Percentiles rank a stretch among this genome's conserved stretches.
Evolutionary conservation across 2,329 filamentous ascomycete species (phyloP).

Genomic region (Fusarium protoensiforme): DNA sequence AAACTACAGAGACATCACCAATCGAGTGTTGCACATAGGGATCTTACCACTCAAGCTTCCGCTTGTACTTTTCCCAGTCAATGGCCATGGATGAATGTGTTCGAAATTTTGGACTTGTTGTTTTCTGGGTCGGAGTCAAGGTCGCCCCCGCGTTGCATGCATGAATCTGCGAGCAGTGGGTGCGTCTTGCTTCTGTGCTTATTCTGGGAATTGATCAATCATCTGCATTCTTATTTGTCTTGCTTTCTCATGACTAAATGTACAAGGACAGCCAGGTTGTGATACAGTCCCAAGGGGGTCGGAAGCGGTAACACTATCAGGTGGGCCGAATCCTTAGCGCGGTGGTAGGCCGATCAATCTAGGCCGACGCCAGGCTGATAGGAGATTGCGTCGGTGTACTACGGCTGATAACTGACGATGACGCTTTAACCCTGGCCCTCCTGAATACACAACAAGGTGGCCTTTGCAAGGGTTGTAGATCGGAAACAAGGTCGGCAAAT

Average conservation of each 20-base stretch:
- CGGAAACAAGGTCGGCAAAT: neutral
- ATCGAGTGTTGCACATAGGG: neutral
- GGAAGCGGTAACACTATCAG: neutral
- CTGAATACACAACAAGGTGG: neutral
- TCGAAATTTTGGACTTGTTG: neutral
- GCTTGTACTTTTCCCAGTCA: constrained; percentile 20
- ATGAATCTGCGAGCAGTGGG: constrained; percentile 3
- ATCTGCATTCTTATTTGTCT: constrained; percentile 21
- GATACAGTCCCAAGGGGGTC: neutral
- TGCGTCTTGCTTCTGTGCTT: neutral
- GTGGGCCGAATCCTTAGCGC: neutral
- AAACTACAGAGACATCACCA: neutral
- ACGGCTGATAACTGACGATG: neutral
- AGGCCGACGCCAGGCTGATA: constrained; percentile 8
- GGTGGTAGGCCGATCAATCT: constrained; percentile 13
- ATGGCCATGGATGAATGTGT: neutral
- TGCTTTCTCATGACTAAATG: neutral
- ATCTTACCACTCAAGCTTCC: constrained; percentile 23
- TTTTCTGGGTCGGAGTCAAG: neutral
- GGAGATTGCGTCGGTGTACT: neutral
- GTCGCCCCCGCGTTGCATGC: neutral
- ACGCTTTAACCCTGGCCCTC: neutral
- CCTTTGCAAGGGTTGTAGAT: neutral
- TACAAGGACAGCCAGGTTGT: neutral
- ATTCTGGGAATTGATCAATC: neutral